Evolutionary conservation across 2,329 filamentous ascomycete genomes (phyloP).

Genomic region (Stagonosporopsis chrysanthemi): DNA sequence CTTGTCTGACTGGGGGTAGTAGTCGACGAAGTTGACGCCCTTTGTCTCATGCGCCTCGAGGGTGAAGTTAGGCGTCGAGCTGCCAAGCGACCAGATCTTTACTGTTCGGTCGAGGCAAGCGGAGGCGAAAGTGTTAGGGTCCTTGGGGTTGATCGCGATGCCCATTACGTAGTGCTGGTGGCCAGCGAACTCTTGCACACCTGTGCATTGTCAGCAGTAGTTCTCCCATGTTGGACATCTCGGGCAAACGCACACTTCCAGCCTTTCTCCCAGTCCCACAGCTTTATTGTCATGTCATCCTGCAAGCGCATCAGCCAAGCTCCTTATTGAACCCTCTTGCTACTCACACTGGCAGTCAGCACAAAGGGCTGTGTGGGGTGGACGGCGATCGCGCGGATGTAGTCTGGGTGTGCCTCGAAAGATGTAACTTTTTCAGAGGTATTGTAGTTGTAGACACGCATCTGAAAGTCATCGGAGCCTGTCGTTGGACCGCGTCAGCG

Average conservation of each 20-base stretch:
- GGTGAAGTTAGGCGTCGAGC: conserved; percentile 93
- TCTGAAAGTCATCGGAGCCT: conserved; percentile 82
- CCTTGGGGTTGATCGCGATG: conserved; percentile 93
- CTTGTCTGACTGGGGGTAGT: conserved; percentile 73
- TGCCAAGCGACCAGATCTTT: conserved; percentile 97
- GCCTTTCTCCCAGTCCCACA: conserved; percentile 98
- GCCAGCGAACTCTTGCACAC: conserved; percentile 91
- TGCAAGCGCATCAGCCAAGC: conserved; percentile 33
- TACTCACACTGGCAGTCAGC: conserved; percentile 77
- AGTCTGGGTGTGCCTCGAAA: conserved; percentile 97
- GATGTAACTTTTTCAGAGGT: conserved; percentile 98
- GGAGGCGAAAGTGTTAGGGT: conserved; percentile 81
- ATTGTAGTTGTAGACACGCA: conserved; percentile 94
- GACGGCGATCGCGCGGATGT: conserved; percentile 94
- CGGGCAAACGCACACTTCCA: conserved; percentile 76
- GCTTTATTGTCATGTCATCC: conserved; percentile 71
- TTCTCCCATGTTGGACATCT: not conserved
- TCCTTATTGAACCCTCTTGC: not conserved
- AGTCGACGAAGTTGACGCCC: conserved; percentile 98
- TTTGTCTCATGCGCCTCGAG: conserved; percentile 97
- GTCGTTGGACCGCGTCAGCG: conserved; percentile 31
- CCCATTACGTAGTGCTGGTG: conserved; percentile 98
- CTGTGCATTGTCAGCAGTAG: conserved; percentile 35
- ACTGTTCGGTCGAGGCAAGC: conserved; percentile 96
- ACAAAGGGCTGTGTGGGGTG: conserved; percentile 96